phyloP scores from a whole-genome alignment of 2,329 filamentous ascomycete genomes.

The Didymosphaeria variabile region DNA sequence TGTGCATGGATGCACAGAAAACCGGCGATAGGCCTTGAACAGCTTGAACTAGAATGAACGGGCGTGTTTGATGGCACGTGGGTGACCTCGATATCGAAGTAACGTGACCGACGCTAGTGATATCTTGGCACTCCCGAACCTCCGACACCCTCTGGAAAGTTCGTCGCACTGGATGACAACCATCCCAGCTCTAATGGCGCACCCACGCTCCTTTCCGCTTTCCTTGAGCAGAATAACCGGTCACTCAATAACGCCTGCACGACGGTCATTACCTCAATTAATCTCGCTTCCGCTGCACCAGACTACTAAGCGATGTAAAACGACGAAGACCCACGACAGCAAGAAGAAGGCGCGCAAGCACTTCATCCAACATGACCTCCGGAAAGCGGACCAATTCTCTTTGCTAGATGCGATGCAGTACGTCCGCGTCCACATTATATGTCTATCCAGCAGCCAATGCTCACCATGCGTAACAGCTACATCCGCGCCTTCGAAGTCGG shows the following conservation, averaged over 20 bases:
- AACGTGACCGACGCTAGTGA: background rate
- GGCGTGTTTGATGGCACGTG: background rate
- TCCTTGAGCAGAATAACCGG: constrained; percentile 43
- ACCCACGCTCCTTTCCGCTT: constrained; percentile 44
- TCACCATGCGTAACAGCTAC: constrained; percentile 65
- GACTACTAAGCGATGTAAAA: constrained; percentile 50
- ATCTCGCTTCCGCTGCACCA: constrained; percentile 42
- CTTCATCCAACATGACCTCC: constrained; percentile 70
- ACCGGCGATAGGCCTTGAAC: too few species aligned
- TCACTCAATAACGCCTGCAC: constrained; percentile 29
- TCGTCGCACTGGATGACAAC: constrained; percentile 22
- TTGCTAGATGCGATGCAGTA: constrained; percentile 94
- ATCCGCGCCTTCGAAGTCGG: constrained; percentile 93
- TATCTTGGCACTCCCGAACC: background rate
- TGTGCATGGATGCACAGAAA: too few species aligned
- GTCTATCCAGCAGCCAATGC: too few species aligned
- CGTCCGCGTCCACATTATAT: constrained; percentile 29
- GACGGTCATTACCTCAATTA: constrained; percentile 32
- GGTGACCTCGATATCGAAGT: background rate
- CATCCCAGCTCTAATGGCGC: constrained; percentile 41
- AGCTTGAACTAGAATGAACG: too few species aligned
- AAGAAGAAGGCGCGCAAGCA: constrained; percentile 70
- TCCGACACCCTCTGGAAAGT: constrained; percentile 27
- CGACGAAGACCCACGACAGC: constrained; percentile 50
- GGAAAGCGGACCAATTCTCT: constrained; percentile 75